phyloP scores from a whole-genome alignment of 768 basidiomycete species.

The Lanmaoa pseudosensibilis region DNA sequence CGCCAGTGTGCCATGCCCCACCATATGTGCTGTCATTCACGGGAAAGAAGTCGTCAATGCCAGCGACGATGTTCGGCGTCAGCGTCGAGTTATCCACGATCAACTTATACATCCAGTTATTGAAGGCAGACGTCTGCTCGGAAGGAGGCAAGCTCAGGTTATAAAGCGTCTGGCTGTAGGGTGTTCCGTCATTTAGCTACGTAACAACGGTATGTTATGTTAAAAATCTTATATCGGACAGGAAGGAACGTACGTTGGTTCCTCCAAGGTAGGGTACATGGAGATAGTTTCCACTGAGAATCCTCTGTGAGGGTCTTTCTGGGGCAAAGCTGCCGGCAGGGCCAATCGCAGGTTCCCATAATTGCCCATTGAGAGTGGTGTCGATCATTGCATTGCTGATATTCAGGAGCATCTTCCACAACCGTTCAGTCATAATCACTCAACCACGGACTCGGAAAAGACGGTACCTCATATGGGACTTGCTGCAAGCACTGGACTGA shows the following conservation, averaged over 20 bases:
- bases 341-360: slow-evolving; percentile 59
- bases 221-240: neutral
- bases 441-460: neutral
- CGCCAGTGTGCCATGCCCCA: slow-evolving; percentile 56
- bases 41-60: slow-evolving; percentile 44
- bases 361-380: slow-evolving; percentile 47
- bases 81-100: slow-evolving; percentile 49
- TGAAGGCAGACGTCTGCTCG: slow-evolving; percentile 45
- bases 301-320: slow-evolving; percentile 44
- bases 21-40: slow-evolving; percentile 49
- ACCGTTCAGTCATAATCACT: neutral
- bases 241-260: slow-evolving; percentile 43
- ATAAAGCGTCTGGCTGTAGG: slow-evolving; percentile 24
- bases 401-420: slow-evolving; percentile 45
- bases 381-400: slow-evolving; percentile 48
- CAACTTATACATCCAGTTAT: slow-evolving; percentile 46
- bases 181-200: slow-evolving; percentile 20
- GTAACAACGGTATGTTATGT: neutral
- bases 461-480: slow-evolving; percentile 18
- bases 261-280: slow-evolving; percentile 57
- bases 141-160: slow-evolving; percentile 40
- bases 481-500: slow-evolving; percentile 44
- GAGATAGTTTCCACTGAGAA: slow-evolving; percentile 48
- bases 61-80: slow-evolving; percentile 34
- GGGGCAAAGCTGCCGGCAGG: slow-evolving; percentile 50